Evolutionary conservation across 2,329 filamentous ascomycete genomes (phyloP).

Genomic region (Aurifilum marmelostoma): DNA sequence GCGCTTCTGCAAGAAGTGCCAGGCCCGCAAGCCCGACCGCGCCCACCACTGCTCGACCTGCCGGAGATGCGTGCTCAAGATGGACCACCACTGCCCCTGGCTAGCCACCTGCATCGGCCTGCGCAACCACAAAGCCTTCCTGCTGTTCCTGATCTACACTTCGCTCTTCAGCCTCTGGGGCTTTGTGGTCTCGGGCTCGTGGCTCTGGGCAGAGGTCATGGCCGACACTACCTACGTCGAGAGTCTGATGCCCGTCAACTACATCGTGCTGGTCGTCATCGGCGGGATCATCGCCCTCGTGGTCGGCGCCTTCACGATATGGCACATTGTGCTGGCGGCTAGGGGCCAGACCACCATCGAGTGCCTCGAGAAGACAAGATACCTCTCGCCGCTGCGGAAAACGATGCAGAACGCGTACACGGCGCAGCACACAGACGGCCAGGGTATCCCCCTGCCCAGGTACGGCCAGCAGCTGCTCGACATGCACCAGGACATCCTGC

Average conservation of each 20-base stretch:
- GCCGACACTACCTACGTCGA: constrained; percentile 73
- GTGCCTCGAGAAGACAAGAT: constrained; percentile 92
- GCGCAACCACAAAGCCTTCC: constrained; percentile 92
- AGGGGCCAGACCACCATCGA: constrained; percentile 93
- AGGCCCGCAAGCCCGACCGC: constrained; percentile 90
- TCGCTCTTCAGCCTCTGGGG: constrained; percentile 81
- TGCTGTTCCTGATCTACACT: constrained; percentile 90
- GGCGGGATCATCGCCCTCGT: constrained; percentile 91
- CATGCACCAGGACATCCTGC: constrained; percentile 79
- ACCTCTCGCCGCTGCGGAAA: constrained; percentile 78
- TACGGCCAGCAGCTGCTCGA: constrained; percentile 77
- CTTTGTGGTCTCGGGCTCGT: constrained; percentile 76
- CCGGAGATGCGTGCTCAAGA: constrained; percentile 92
- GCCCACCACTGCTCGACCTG: constrained; percentile 97
- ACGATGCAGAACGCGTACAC: constrained; percentile 67
- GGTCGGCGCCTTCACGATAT: constrained; percentile 83
- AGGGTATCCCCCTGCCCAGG: constrained; percentile 56
- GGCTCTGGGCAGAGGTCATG: constrained; percentile 85
- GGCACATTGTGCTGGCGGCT: constrained; percentile 84
- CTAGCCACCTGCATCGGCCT: constrained; percentile 93
- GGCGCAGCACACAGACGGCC: constrained; percentile 55
- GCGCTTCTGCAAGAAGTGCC: constrained; percentile 97
- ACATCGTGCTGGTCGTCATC: constrained; percentile 83
- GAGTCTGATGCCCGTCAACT: constrained; percentile 83
- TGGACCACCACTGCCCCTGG: constrained; percentile 99